Evolutionary conservation across 441 rosid genomes (phyloP).

Genomic region (Raphanus hybrid): DNA sequence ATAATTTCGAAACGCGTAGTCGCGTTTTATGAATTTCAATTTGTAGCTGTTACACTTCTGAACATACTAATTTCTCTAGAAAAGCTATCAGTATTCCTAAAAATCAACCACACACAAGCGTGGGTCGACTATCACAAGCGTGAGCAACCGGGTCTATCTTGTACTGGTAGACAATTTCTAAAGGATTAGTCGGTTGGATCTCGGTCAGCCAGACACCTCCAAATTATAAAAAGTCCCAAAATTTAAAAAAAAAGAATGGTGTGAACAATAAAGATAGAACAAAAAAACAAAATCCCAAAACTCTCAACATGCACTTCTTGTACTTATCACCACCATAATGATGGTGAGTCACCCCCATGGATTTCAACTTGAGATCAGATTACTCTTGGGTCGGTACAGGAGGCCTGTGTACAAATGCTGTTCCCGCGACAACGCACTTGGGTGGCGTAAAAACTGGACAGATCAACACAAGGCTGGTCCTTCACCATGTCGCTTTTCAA

Average conservation of each 20-base stretch:
- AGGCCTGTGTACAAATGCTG: slow-evolving; percentile 22
- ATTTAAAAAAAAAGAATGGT: not conserved
- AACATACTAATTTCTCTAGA: slow-evolving; percentile 24
- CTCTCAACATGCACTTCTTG: slow-evolving; percentile 18
- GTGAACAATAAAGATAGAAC: slow-evolving; percentile 16
- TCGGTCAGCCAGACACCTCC: too few relatives aligned
- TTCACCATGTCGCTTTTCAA: too few relatives aligned
- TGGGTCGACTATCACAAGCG: too few relatives aligned
- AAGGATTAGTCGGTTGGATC: too few relatives aligned
- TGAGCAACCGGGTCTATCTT: too few relatives aligned
- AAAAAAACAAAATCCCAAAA: slow-evolving; percentile 22
- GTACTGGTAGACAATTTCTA: too few relatives aligned
- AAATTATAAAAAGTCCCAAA: too few relatives aligned
- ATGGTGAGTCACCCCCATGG: slow-evolving; percentile 40
- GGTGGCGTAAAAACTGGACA: too few relatives aligned
- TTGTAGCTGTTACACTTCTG: slow-evolving; percentile 22
- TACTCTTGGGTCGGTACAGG: slow-evolving; percentile 33
- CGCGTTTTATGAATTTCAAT: not conserved
- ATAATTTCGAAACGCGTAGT: not conserved
- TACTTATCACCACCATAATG: slow-evolving; percentile 26
- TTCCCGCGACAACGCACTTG: too few relatives aligned
- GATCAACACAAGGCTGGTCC: too few relatives aligned
- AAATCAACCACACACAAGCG: not conserved
- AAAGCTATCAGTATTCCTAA: slow-evolving; percentile 22
- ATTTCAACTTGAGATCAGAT: slow-evolving; percentile 37